Base-by-base conservation (phyloP, 192 early-diverging fungal species). In the Coemansia sp. region DNA sequence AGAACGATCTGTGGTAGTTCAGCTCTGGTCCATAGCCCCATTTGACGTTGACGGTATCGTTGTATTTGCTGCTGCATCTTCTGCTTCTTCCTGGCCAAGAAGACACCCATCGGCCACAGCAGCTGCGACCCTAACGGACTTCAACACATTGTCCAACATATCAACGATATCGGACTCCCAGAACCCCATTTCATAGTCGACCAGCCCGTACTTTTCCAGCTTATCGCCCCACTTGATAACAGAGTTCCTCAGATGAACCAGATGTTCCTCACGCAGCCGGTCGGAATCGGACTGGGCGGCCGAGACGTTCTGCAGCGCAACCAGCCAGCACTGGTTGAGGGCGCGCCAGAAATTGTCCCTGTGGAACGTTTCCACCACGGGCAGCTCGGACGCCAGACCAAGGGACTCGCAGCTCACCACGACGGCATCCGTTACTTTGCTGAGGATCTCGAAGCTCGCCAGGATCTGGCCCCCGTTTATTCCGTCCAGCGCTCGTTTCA, bases 121-220 rank as follows among this genome's bases (percentile, higher is more conserved):
- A 18, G n/a, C 26, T 15, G 56, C 56, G 6, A 36, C 56, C 39
- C 56, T 58, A 10, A 51, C 9, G 4, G 69, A 67, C 22, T 66
- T 72, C 11, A 89, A 67, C 40, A 86, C 85, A 9, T 66, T 68
- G 56, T 88, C 83, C 26, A 93, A 78, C 12, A 89, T 85, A 47
- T 89, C 85, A 46, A 91, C 67, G 62, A 93, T 90, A 42, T 91
- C 90, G 36, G 84, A 76, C 65, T 91, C 92, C 89, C 89, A 92
- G 56, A 90, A 88, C 21, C 92, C 92, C 76, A 93, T 85, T 61
- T 94, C 90, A 73, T 93, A 94, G 68, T 94, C 90, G 21, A 94
- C 91, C 59, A 94, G 69, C 1, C 92, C 91, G 82, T 83, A 94
- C 63, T 84, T 77, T 58, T 89, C 88, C 62, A 94, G 70, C 16